These are phyloP conservation scores for Brassica balearica DNA, from an alignment of 441 rosid genomes.

Conservation along the genomic window DNA sequence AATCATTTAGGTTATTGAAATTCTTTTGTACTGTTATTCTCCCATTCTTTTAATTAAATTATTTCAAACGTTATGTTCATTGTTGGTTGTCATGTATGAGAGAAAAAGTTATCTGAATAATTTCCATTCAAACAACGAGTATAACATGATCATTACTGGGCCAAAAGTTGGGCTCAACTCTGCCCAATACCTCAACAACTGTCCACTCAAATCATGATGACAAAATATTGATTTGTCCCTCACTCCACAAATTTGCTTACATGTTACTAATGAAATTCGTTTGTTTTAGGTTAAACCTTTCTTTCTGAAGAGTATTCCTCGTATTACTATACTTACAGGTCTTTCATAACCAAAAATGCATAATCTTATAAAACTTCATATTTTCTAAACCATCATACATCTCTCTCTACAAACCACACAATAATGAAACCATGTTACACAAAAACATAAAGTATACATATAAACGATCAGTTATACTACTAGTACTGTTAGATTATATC, in stretches of 20 bases:
- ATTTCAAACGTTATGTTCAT: constrained; percentile 16
- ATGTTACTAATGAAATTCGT: not conserved
- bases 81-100: constrained; percentile 4
- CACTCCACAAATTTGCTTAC: not conserved
- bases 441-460: no score
- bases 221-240: not conserved
- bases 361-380: no score
- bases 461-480: no score
- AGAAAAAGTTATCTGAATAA: not conserved
- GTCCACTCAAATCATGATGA: not conserved
- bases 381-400: no score
- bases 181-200: not conserved
- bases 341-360: no score
- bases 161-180: constrained; percentile 2
- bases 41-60: constrained; percentile 26
- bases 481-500: no score
- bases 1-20: constrained; percentile 16
- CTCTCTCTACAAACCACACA: no score
- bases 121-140: constrained; percentile 8
- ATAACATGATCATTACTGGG: constrained; percentile 1
- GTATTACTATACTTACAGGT: no score
- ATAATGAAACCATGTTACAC: no score
- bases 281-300: no score
- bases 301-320: no score
- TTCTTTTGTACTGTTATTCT: constrained; percentile 23